Evolutionary conservation across 768 basidiomycete genomes (phyloP).

Genomic region (Russula brevipes): DNA sequence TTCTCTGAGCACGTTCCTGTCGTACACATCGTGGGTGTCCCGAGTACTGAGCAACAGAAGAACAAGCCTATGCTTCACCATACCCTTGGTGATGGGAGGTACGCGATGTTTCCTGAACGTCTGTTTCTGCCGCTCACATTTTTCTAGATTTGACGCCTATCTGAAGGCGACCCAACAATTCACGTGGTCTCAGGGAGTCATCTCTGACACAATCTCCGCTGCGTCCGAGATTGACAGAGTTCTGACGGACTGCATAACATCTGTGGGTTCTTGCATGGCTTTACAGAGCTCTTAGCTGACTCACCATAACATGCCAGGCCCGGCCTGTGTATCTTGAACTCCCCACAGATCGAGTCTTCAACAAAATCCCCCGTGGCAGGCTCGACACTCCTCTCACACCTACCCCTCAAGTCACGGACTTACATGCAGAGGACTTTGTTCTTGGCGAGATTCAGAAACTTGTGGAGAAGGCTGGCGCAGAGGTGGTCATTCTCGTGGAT

Average conservation of each 20-base stretch:
- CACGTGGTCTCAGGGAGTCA: constrained; percentile 58
- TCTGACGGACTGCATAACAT: constrained; percentile 51
- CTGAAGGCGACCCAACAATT: constrained; percentile 69
- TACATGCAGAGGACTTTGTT: constrained; percentile 59
- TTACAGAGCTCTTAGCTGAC: not conserved
- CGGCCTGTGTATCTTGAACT: constrained; percentile 85
- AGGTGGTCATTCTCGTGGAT: constrained; percentile 73
- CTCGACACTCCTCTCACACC: constrained; percentile 56
- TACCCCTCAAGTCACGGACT: constrained; percentile 47
- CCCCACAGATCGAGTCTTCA: constrained; percentile 75
- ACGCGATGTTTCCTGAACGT: constrained; percentile 2
- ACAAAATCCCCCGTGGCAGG: constrained; percentile 58
- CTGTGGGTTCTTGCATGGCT: not conserved
- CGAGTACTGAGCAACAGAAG: constrained; percentile 69
- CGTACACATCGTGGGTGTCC: constrained; percentile 81
- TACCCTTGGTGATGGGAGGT: constrained; percentile 81
- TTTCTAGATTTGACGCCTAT: constrained; percentile 70
- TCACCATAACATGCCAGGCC: constrained; percentile 39
- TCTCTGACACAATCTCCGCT: constrained; percentile 51
- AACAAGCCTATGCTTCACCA: constrained; percentile 76
- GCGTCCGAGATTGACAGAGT: constrained; percentile 73
- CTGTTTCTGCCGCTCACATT: not conserved
- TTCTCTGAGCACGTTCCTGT: constrained; percentile 88
- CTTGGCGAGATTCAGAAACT: constrained; percentile 65
- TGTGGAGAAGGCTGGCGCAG: constrained; percentile 53